Evolutionary conservation across 73 alveolate species (phyloP), one percentile per base, ranked within the genome.

Genomic region (Uronychia setigera): DNA sequence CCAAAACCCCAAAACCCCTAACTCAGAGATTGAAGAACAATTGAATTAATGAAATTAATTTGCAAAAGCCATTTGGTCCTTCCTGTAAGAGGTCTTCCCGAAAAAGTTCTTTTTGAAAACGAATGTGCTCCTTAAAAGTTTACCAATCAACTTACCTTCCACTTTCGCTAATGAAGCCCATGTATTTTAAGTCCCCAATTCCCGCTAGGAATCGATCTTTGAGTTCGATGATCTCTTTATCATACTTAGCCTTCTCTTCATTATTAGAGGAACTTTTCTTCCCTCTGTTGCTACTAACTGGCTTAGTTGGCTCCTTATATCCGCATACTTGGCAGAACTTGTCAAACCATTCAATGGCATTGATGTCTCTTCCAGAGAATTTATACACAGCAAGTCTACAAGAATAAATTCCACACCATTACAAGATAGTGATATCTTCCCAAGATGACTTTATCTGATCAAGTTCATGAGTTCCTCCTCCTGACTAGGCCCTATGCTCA

Each of bases 91-190:
- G 34, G 28, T 81, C 90, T 89, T 89, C 31, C 95, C 92, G 60
- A 67, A 89, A 83, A 75, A 89, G 67, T 89, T 89, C 86, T 81
- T 89, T 80, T 80, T 89, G 76, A 89, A 84, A 28, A 84, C 33
- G 83, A 77, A 89, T 19, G 83, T 60, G 26, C 90, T 76, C 33
- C 88, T n/a, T n/a, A n/a, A n/a, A n/a, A n/a, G n/a, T n/a, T n/a
- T n/a, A n/a, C n/a, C n/a, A n/a, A n/a, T n/a, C n/a, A n/a, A n/a
- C n/a, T n/a, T n/a, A n/a, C n/a, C n/a, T 60, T 58, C 87, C 82
- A 35, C 83, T 84, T 32, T 83, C 87, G 59, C 90, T 78, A 29
- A 89, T 76, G 92, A 81, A 89, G 29, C 95, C 95, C 95, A 89
- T 89, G 67, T 57, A 84, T 60, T 84, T 89, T 19, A 89, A 76